Evolutionary conservation across 2,329 filamentous ascomycete species (phyloP), one percentile per base, ranked within the genome.

Genomic region (Thielaviopsis ethacetica): DNA sequence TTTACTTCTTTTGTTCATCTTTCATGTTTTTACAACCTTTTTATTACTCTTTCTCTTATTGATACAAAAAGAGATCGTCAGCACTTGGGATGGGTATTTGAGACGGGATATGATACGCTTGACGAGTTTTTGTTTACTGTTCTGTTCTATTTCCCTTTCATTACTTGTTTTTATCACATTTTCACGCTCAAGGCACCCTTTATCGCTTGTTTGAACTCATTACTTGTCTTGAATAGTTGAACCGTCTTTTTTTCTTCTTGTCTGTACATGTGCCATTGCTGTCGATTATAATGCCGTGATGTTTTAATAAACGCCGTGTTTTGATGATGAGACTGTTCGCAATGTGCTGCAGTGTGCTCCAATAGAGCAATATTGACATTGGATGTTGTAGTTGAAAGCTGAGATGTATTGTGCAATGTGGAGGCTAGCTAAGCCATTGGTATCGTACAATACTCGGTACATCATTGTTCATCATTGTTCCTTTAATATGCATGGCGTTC

Each of bases 71-170:
- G 54, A 54, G 54, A 60, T 57, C 54, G 54, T 56, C 47, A 57
- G 58, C 54, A 60, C 58, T 53, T 60, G 58, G 53, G 58, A 60
- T 56, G 58, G 58, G 58, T 51, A 56, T 56, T 57, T 60, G 58
- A 60, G 58, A 57, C 56, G 49, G 41, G 58, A 60, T 57, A 56
- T 27, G 54, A 56, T 56, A 60, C 54, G 54, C 49, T 60, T 60
- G 54, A 60, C 58, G 54, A 60, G 54, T 57, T 60, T 56, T 57
- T 59, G 57, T 55, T 59, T 60, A 60, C 58, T 53, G 54, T 60
- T 60, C 54, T 60, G 58, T 60, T 57, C 55, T 61, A 53, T 58
- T 61, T 21, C 49, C 52, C 56, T 55, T 44, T 57, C 51, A 53
- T 58, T 61, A 44, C 56, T 55, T 50, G 55, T 58, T 61, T 61